A percentile compares a stretch with the other conserved stretches of the same genome.
phyloP scores from a whole-genome alignment of 1,284 basidiomycete genomes.

The Ganoderma meredithae region DNA sequence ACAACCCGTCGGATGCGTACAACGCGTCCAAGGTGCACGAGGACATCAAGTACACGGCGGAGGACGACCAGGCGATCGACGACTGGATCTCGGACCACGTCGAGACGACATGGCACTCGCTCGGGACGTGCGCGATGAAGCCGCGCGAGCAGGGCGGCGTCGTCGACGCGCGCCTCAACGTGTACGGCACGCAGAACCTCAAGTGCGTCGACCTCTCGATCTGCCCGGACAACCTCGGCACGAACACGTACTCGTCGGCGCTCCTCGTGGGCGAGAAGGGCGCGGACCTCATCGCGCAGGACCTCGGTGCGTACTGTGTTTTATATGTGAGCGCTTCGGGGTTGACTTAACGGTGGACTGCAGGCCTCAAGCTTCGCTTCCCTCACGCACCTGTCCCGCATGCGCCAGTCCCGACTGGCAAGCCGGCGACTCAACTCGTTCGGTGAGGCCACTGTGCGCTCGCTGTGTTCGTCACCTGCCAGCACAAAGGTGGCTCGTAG shows the following conservation, averaged over 20 bases:
- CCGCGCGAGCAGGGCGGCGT: slow-evolving; percentile 81
- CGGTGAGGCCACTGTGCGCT: slow-evolving; percentile 30
- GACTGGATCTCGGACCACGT: slow-evolving; percentile 74
- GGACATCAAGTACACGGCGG: slow-evolving; percentile 67
- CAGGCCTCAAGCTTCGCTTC: slow-evolving; percentile 65
- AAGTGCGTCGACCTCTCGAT: slow-evolving; percentile 74
- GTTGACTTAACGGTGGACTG: neutral
- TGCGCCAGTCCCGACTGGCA: slow-evolving; percentile 65
- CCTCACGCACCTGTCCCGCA: slow-evolving; percentile 78
- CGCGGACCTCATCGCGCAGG: slow-evolving; percentile 66
- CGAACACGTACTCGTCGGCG: slow-evolving; percentile 76
- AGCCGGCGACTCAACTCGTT: slow-evolving; percentile 56
- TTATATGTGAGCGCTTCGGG: neutral
- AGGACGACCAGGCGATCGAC: slow-evolving; percentile 75
- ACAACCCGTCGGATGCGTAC: slow-evolving; percentile 61
- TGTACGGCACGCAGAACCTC: slow-evolving; percentile 77
- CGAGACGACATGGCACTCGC: slow-evolving; percentile 79
- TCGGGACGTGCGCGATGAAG: slow-evolving; percentile 73
- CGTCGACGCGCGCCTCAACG: slow-evolving; percentile 74
- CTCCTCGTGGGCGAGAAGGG: slow-evolving; percentile 76
- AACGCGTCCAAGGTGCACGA: slow-evolving; percentile 66
- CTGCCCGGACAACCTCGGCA: slow-evolving; percentile 76
- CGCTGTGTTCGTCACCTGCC: neutral
- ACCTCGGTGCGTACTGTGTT: slow-evolving; percentile 55
- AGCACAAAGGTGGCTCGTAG: neutral